Evolutionary conservation across 2,329 filamentous ascomycete genomes (phyloP).

Genomic region (Xenoacremonium recifei): DNA sequence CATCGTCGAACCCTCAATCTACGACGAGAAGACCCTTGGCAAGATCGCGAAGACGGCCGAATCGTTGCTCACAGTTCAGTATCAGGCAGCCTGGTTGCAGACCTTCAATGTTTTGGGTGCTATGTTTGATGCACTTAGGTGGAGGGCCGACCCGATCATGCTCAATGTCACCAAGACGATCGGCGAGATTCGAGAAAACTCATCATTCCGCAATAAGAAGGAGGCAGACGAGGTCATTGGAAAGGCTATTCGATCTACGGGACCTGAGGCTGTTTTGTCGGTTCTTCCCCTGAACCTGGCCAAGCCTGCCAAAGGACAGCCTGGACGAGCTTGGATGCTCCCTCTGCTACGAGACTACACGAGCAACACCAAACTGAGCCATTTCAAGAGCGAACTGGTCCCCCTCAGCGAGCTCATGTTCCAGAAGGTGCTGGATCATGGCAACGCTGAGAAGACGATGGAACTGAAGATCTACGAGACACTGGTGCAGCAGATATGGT

Average conservation of each 20-base stretch:
- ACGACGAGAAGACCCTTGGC: constrained; percentile 85
- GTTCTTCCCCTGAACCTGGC: constrained; percentile 84
- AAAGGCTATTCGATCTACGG: constrained; percentile 85
- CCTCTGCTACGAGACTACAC: constrained; percentile 87
- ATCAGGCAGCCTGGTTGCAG: constrained; percentile 91
- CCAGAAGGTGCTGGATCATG: constrained; percentile 82
- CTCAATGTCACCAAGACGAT: constrained; percentile 73
- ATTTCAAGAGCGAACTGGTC: constrained; percentile 84
- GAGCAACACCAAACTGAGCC: constrained; percentile 80
- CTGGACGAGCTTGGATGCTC: constrained; percentile 90
- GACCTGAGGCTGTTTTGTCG: constrained; percentile 77
- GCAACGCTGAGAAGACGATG: constrained; percentile 82
- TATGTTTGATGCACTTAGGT: constrained; percentile 83
- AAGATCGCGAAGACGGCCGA: constrained; percentile 74
- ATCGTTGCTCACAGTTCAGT: constrained; percentile 81
- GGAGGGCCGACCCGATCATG: constrained; percentile 79
- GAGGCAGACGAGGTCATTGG: constrained; percentile 90
- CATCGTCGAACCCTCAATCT: constrained; percentile 84
- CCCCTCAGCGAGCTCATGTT: constrained; percentile 89
- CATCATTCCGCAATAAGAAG: constrained; percentile 90
- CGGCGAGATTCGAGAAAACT: constrained; percentile 83
- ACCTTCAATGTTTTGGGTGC: constrained; percentile 86
- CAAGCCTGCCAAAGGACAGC: constrained; percentile 72
- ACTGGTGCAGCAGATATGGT: constrained; percentile 93
- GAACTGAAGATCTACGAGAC: constrained; percentile 98